phyloP scores from a whole-genome alignment of 208 protist species.

The Trypanosoma grayi region DNA sequence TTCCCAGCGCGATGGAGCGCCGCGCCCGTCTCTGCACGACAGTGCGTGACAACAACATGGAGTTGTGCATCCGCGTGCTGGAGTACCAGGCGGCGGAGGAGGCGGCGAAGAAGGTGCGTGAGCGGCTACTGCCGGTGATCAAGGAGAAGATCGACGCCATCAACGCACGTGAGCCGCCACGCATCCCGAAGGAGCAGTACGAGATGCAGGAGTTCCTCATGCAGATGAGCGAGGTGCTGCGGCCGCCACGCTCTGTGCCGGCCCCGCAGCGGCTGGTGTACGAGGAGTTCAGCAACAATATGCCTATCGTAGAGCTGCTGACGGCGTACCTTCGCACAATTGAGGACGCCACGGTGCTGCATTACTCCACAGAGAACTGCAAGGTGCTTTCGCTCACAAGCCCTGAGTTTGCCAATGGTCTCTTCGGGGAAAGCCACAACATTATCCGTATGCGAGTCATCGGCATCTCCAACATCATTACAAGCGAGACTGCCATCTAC shows the following conservation, averaged over 20 bases:
- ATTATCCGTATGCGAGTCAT: conserved; percentile 54
- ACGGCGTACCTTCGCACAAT: conserved; percentile 47
- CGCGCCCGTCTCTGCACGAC: conserved; percentile 12
- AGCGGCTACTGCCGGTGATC: conserved; percentile 56
- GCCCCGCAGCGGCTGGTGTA: conserved; percentile 90
- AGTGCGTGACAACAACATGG: conserved; percentile 52
- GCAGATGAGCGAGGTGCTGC: conserved; percentile 88
- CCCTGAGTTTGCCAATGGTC: conserved; percentile 41
- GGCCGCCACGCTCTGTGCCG: conserved; percentile 86
- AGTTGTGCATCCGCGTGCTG: conserved; percentile 73
- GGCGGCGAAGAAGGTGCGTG: conserved; percentile 65
- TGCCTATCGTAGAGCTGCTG: conserved; percentile 77
- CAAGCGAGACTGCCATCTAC: conserved; percentile 66
- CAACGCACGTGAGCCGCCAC: conserved; percentile 30
- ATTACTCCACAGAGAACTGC: conserved; percentile 42
- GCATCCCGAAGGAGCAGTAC: conserved; percentile 52
- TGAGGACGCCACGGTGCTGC: conserved; percentile 65
- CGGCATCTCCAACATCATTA: conserved; percentile 72
- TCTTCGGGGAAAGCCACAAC: conserved; percentile 36
- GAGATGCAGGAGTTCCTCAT: conserved; percentile 48
- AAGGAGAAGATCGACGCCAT: conserved; percentile 69
- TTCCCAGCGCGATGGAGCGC: conserved; percentile 22
- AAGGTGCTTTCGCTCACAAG: conserved; percentile 49
- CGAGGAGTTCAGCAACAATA: conserved; percentile 90
- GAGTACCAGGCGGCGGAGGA: conserved; percentile 93